Evolutionary conservation across 164 flowering plant species (phyloP).

Genomic region (Umbellularia californica): DNA sequence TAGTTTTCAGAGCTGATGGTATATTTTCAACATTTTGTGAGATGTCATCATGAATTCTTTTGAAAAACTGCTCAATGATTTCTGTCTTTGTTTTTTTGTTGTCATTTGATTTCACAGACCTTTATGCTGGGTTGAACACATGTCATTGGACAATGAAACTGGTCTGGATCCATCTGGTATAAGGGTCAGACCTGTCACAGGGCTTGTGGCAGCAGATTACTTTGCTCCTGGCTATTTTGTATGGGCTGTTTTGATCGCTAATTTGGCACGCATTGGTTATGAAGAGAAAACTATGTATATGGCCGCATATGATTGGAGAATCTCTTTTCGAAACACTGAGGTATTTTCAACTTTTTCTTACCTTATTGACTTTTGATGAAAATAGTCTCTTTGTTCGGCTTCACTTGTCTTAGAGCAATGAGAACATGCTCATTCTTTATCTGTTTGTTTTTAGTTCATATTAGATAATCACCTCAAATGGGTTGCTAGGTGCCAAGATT

Average conservation of each 20-base stretch:
- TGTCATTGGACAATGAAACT: slow-evolving; percentile 65
- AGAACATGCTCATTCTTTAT: background rate
- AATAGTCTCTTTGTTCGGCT: background rate
- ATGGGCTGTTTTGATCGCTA: slow-evolving; percentile 68
- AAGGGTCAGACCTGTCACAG: slow-evolving; percentile 54
- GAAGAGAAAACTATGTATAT: slow-evolving; percentile 70
- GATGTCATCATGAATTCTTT: background rate
- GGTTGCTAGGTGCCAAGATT: background rate
- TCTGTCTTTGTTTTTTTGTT: background rate
- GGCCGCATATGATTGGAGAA: slow-evolving; percentile 73
- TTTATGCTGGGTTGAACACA: slow-evolving; percentile 61
- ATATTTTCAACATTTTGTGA: background rate
- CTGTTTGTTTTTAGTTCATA: background rate
- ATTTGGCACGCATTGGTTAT: slow-evolving; percentile 64
- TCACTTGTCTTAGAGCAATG: background rate
- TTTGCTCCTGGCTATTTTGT: slow-evolving; percentile 72
- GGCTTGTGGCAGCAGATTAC: slow-evolving; percentile 70
- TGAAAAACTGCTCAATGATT: background rate
- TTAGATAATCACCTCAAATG: background rate
- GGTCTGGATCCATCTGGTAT: slow-evolving; percentile 59
- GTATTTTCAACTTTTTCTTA: slow-evolving; percentile 15
- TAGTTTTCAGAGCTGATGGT: background rate
- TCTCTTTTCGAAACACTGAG: slow-evolving; percentile 66
- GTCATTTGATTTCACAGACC: slow-evolving; percentile 32
- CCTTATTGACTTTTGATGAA: background rate